These are phyloP conservation scores for Phytophthora macrochlamydospora DNA, from an alignment of 352 stramenopile genomes.

Conservation along the genomic window DNA sequence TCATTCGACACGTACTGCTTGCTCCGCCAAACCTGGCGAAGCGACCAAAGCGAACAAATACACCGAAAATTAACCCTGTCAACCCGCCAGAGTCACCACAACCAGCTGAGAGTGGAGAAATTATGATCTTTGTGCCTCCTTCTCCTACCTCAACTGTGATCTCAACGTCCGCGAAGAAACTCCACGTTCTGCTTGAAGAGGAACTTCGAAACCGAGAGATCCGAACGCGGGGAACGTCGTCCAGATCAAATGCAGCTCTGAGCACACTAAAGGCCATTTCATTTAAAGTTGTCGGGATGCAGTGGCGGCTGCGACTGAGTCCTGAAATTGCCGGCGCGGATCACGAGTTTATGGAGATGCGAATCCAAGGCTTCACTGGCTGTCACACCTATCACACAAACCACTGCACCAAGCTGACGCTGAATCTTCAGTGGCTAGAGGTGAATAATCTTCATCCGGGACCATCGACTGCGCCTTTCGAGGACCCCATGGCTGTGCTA, in stretches of 20 bases:
- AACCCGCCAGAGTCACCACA: constrained; percentile 14
- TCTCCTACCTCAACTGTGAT: constrained; percentile 20
- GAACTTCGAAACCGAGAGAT: constrained; percentile 68
- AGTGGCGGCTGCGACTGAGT: constrained; percentile 62
- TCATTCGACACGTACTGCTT: constrained; percentile 74
- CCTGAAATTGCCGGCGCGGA: constrained; percentile 60
- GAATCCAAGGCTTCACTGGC: constrained; percentile 61
- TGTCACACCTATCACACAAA: constrained; percentile 74
- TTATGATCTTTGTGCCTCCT: constrained; percentile 29
- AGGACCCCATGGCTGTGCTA: constrained; percentile 74
- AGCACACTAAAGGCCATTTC: constrained; percentile 69
- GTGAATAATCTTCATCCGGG: constrained; percentile 83
- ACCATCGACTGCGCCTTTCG: constrained; percentile 72
- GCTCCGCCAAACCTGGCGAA: constrained; percentile 55
- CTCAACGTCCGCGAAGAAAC: constrained; percentile 52
- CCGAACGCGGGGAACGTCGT: constrained; percentile 44
- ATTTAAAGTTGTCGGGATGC: constrained; percentile 62
- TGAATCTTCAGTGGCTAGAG: constrained; percentile 85
- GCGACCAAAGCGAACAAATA: constrained; percentile 35
- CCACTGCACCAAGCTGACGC: constrained; percentile 72
- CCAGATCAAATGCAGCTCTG: constrained; percentile 25
- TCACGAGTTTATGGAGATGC: constrained; percentile 80
- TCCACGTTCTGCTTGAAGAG: constrained; percentile 65
- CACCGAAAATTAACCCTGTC: constrained; percentile 11
- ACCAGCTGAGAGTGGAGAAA: constrained; percentile 29